Evolutionary conservation across 2,329 filamentous ascomycete genomes (phyloP), one percentile per base, ranked within the genome.

Genomic region (Fusarium miscanthi): DNA sequence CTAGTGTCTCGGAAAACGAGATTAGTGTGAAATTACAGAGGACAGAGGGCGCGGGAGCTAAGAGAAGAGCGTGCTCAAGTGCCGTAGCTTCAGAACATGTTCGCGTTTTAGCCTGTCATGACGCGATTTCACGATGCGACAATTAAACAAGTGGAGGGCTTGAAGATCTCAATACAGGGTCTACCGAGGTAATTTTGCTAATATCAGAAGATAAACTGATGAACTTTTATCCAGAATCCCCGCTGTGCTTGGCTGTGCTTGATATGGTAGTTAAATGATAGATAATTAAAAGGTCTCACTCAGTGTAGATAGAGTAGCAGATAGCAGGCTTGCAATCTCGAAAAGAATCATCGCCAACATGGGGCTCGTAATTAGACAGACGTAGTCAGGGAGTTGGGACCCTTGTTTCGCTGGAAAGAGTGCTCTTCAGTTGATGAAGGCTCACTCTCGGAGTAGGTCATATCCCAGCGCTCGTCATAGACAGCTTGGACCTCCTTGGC

Each of bases 401-500:
- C 60, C 54, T 71, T 73, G 37, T 56, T 59, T 49, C 52, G 58
- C 23, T 68, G 51, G 16, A 63, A 52, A 9, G 64, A 72, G 10
- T 59, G 57, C 37, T 63, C 66, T 5, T 76, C 61, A 11, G 69
- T 64, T 21, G 66, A 53, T 23, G 19, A 59, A 25, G 69, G 31
- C 51, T 59, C 59, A 16, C 65, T 58, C 33, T 75, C 52, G 5
- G 72, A 59, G 23, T 77, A 63, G 14, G 74, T 71, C 11, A 78
- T 73, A 31, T 83, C 80, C 81, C 81, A 83, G 3, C 76, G 77
- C 10, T 76, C 71, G 8, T 75, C 57, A 33, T 80, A 80, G 13
- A 57, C 48, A 76, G 67, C 27, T 62, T 81, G 80, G 17, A 81
- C 73, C 30, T 80, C 74, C 42, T 62, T 63, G 1, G 81, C 72